phyloP scores from a whole-genome alignment of 169 alveolate genomes.

The Cryptosporidium ryanae region DNA sequence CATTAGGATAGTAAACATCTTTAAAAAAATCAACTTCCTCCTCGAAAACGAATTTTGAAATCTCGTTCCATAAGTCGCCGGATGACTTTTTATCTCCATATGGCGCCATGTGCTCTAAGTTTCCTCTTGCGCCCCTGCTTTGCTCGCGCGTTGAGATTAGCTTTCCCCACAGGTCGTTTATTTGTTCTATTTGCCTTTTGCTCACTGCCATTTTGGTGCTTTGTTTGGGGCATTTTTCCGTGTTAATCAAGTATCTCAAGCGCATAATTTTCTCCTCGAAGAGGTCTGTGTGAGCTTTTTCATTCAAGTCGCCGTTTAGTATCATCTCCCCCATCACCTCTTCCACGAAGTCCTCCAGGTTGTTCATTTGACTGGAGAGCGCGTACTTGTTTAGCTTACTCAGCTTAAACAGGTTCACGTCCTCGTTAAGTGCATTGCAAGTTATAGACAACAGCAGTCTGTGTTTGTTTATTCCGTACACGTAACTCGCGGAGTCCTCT shows the following conservation, averaged over 20 bases:
- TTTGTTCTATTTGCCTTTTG: background rate
- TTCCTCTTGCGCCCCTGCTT: background rate
- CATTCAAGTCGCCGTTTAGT: constrained; percentile 28
- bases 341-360: constrained; percentile 46
- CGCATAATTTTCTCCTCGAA: constrained; percentile 46
- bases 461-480: constrained; percentile 40
- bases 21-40: constrained; percentile 49
- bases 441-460: constrained; percentile 35
- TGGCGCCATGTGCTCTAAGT: background rate
- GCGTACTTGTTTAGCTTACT: constrained; percentile 46
- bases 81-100: background rate
- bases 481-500: constrained; percentile 4
- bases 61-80: background rate
- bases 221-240: constrained; percentile 1
- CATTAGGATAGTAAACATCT: constrained; percentile 23
- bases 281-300: background rate
- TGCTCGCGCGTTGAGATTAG: background rate
- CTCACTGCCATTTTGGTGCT: background rate
- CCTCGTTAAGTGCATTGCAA: constrained; percentile 18
- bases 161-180: constrained; percentile 29
- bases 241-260: constrained; percentile 24
- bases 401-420: constrained; percentile 7
- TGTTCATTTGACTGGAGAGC: constrained; percentile 1
- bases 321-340: constrained; percentile 71
- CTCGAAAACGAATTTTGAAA: constrained; percentile 25